A percentile compares a stretch with the other conserved stretches of the same genome.
These are phyloP conservation scores for Lactarius vividus DNA, from an alignment of 768 basidiomycete species.

Conservation along the genomic window DNA sequence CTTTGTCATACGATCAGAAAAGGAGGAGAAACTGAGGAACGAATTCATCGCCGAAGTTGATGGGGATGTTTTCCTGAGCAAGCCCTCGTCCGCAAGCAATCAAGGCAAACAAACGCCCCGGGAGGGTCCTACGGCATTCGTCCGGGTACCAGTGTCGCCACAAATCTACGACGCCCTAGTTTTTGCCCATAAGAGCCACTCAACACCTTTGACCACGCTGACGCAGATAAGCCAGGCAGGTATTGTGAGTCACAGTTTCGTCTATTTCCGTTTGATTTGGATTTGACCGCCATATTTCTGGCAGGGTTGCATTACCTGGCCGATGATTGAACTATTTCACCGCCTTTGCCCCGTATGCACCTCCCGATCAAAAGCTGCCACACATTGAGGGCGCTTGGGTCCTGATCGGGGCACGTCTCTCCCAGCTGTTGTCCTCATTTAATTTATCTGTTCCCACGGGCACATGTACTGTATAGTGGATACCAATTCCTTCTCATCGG, in stretches of 20 bases:
- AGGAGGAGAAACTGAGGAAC: conserved; percentile 49
- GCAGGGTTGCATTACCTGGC: conserved; percentile 69
- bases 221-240: conserved; percentile 54
- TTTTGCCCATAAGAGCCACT: conserved; percentile 62
- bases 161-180: conserved; percentile 70
- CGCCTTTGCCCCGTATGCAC: conserved; percentile 58
- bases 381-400: conserved; percentile 28
- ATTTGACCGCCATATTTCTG: conserved; percentile 9
- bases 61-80: conserved; percentile 32
- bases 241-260: conserved; percentile 46
- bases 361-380: conserved; percentile 38
- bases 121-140: conserved; percentile 45
- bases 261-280: background rate
- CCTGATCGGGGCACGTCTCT: conserved; percentile 15
- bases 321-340: conserved; percentile 67
- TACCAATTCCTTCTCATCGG: conserved; percentile 26
- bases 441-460: conserved; percentile 26
- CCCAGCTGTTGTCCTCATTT: conserved; percentile 13
- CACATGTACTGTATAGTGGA: conserved; percentile 24
- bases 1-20: conserved; percentile 48
- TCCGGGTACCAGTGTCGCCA: conserved; percentile 60
- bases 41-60: conserved; percentile 46
- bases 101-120: conserved; percentile 30
- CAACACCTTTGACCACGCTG: conserved; percentile 52
- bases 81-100: conserved; percentile 18